Conservation (phyloP, 495 filamentous ascomycete species). For the Glutinoglossum americanum region DNA sequence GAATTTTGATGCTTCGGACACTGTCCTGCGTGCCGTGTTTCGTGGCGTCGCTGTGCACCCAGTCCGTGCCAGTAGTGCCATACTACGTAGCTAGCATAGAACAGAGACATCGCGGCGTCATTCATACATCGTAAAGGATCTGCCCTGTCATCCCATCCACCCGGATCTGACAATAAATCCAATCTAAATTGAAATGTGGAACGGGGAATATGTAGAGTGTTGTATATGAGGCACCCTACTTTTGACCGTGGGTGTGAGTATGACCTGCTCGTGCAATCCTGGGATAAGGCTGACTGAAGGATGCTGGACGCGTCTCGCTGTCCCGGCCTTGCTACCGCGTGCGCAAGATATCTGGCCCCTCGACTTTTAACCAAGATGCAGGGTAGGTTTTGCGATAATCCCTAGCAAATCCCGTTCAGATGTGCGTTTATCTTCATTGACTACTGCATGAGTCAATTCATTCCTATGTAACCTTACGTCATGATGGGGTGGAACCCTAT, state of each 20-base stretch:
- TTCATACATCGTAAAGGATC: neutral
- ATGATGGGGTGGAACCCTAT: neutral
- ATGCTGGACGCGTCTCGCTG: too few species aligned
- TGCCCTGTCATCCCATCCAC: neutral
- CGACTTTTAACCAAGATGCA: too few species aligned
- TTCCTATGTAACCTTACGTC: neutral
- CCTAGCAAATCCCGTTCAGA: neutral
- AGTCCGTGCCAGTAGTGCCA: neutral
- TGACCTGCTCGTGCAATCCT: neutral
- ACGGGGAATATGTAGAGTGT: too few species aligned
- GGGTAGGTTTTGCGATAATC: neutral
- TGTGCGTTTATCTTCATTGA: neutral
- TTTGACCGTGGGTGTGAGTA: neutral
- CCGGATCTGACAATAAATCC: neutral
- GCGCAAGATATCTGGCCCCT: too few species aligned
- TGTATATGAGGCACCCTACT: too few species aligned
- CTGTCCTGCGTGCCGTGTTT: neutral
- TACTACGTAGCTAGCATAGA: too few species aligned
- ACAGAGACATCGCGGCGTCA: neutral
- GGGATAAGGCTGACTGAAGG: too few species aligned
- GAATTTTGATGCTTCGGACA: neutral
- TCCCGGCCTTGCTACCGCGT: neutral
- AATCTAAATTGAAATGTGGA: too few species aligned
- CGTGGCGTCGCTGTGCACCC: neutral
- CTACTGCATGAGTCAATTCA: neutral